phyloP scores from a whole-genome alignment of 345 rosid genomes.

The Lepidium africanum region DNA sequence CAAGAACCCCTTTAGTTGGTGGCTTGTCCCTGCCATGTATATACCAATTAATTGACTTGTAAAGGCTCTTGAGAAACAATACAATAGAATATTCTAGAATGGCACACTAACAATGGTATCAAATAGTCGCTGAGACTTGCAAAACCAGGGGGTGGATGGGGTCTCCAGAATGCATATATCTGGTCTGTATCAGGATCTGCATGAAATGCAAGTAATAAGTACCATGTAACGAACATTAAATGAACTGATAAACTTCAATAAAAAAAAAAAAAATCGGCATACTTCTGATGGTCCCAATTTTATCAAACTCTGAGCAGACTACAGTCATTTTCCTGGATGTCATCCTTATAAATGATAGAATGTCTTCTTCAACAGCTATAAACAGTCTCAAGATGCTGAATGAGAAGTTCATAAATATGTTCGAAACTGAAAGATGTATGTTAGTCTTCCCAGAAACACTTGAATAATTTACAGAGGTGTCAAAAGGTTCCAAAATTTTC shows the following conservation, averaged over 20 bases:
- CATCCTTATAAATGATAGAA: conserved; percentile 78
- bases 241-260: conserved; percentile 5
- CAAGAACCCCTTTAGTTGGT: conserved; percentile 88
- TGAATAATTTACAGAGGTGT: conserved; percentile 64
- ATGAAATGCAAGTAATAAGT: conserved; percentile 20
- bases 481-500: conserved; percentile 93
- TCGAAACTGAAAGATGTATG: conserved; percentile 65
- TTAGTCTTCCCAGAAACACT: conserved; percentile 88
- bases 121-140: conserved; percentile 92
- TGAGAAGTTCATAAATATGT: conserved; percentile 90
- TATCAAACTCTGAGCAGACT: conserved; percentile 83
- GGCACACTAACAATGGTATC: conserved; percentile 70
- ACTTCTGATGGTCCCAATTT: conserved; percentile 79
- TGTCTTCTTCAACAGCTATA: conserved; percentile 91
- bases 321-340: conserved; percentile 81
- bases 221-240: conserved; percentile 14
- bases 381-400: conserved; percentile 91
- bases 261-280: conserved; percentile 10
- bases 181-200: conserved; percentile 63
- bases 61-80: not conserved
- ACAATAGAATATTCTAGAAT: not conserved
- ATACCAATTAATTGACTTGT: conserved; percentile 16
- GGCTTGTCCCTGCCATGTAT: conserved; percentile 82
- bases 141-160: conserved; percentile 93
- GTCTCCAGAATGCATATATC: conserved; percentile 80